Percentiles rank a stretch among this genome's conserved stretches.
Evolutionary conservation across 2,329 filamentous ascomycete genomes (phyloP).

Genomic region (Davidsoniella neocaledoniae): DNA sequence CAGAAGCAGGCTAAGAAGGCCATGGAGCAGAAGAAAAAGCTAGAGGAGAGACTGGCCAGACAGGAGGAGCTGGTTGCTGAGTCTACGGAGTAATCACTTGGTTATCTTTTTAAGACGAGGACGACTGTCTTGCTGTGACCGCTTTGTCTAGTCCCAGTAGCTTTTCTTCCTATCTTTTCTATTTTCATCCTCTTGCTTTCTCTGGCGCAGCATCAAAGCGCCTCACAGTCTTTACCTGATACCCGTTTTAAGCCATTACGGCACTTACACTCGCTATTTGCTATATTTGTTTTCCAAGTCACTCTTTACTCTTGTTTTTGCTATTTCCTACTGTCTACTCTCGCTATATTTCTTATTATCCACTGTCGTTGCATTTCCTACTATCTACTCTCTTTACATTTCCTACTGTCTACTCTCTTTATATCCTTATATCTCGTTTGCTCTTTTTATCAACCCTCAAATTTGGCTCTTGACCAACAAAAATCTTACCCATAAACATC

Average conservation of each 20-base stretch:
- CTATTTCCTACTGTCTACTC: not conserved
- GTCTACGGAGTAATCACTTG: constrained; percentile 3
- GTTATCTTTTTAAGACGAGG: no score
- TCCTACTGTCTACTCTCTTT: not conserved
- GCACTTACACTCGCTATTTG: constrained; percentile 1
- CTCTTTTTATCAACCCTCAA: not conserved
- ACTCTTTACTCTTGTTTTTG: not conserved
- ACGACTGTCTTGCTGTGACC: not conserved
- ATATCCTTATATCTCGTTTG: not conserved
- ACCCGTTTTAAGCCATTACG: not conserved
- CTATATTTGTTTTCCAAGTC: not conserved
- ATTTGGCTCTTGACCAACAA: not conserved
- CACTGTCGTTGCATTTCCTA: not conserved
- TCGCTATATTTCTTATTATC: constrained; percentile 2
- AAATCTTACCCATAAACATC: not conserved
- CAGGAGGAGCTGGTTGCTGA: constrained; percentile 13
- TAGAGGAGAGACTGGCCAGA: constrained; percentile 20
- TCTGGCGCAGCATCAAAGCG: not conserved
- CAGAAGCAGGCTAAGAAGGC: constrained; percentile 18
- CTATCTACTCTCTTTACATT: not conserved
- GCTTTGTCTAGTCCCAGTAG: not conserved
- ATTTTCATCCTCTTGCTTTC: not conserved
- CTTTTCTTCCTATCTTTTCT: not conserved
- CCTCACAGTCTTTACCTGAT: constrained; percentile 10
- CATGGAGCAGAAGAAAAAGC: constrained; percentile 21